These are phyloP conservation scores for Suillus ampliporus DNA, from an alignment of 768 basidiomycete species.

Conservation along the genomic window DNA sequence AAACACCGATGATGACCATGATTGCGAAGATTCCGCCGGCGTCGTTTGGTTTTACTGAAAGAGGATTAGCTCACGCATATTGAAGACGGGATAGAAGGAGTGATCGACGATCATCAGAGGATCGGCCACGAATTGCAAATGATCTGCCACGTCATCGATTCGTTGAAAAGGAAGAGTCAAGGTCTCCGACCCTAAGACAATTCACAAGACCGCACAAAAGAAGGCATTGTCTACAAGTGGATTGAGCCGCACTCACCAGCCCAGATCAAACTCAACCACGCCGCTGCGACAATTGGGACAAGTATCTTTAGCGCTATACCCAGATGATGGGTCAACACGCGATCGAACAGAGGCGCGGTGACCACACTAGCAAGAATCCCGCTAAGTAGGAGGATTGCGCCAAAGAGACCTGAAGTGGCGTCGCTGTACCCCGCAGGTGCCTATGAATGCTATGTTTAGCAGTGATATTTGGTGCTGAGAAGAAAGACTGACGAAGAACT, in stretches of 20 bases:
- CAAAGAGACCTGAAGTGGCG: conserved; percentile 68
- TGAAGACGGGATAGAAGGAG: too few species aligned
- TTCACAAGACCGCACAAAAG: too few species aligned
- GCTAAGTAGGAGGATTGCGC: conserved; percentile 66
- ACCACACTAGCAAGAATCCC: conserved; percentile 73
- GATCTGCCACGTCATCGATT: too few species aligned
- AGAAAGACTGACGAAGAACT: conserved; percentile 61
- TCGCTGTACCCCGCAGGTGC: conserved; percentile 74
- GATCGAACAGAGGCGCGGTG: conserved; percentile 79
- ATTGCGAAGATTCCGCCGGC: conserved; percentile 64
- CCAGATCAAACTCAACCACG: conserved; percentile 83
- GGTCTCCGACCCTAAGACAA: too few species aligned
- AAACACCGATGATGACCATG: conserved; percentile 69
- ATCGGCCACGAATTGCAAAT: too few species aligned
- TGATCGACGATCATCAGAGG: too few species aligned
- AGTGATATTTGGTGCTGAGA: not conserved
- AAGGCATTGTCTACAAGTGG: too few species aligned
- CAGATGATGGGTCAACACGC: conserved; percentile 78
- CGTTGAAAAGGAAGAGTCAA: too few species aligned
- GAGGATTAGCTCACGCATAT: conserved; percentile 8
- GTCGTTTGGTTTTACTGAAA: conserved; percentile 65
- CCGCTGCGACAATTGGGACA: conserved; percentile 61
- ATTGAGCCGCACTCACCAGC: conserved; percentile 53
- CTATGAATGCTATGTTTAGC: conserved; percentile 39
- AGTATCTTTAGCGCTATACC: conserved; percentile 63